phyloP scores from a whole-genome alignment of 805 yeast genomes.

The Ogataea paraovalis region DNA sequence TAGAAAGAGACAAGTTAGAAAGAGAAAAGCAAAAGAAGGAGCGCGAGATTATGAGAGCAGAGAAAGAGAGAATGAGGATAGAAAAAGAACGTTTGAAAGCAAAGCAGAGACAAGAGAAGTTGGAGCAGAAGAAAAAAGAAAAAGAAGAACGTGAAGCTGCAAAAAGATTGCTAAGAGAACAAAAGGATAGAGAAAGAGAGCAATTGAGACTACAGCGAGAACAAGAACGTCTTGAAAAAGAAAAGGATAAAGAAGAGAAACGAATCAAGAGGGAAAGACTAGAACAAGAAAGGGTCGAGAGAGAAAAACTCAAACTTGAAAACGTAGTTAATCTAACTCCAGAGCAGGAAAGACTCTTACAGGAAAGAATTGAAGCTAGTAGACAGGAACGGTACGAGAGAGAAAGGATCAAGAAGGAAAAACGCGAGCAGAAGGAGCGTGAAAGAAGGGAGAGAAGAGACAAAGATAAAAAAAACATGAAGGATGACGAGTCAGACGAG shows the following conservation, averaged over 20 bases:
- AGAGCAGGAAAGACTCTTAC: conserved; percentile 14
- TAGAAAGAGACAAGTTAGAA: conserved; percentile 7
- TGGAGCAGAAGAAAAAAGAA: conserved; percentile 18
- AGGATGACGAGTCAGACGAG: conserved; percentile 39
- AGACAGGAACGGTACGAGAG: conserved; percentile 6
- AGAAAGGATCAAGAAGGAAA: conserved; percentile 3
- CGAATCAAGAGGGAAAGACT: conserved; percentile 7
- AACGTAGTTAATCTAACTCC: conserved; percentile 4
- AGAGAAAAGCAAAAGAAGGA: conserved; percentile 7
- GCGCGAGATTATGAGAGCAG: conserved; percentile 6
- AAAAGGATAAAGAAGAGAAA: conserved; percentile 18
- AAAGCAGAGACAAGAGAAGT: conserved; percentile 20
- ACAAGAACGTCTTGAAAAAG: conserved; percentile 18
- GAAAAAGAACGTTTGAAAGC: conserved; percentile 19
- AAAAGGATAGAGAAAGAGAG: conserved; percentile 23
- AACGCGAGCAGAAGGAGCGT: conserved; percentile 14
- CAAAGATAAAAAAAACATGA: conserved; percentile 17
- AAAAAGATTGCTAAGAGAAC: conserved; percentile 20
- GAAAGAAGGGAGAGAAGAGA: conserved; percentile 13
- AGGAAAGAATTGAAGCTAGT: conserved; percentile 12
- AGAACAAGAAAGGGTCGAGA: conserved; percentile 7
- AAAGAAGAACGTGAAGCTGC: conserved; percentile 18
- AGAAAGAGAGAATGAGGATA: conserved; percentile 10
- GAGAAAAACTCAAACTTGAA: conserved; percentile 11
- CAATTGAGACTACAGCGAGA: conserved; percentile 23